Evolutionary conservation across 129 eudicot species (phyloP).

Genomic region (Tagetes patula): DNA sequence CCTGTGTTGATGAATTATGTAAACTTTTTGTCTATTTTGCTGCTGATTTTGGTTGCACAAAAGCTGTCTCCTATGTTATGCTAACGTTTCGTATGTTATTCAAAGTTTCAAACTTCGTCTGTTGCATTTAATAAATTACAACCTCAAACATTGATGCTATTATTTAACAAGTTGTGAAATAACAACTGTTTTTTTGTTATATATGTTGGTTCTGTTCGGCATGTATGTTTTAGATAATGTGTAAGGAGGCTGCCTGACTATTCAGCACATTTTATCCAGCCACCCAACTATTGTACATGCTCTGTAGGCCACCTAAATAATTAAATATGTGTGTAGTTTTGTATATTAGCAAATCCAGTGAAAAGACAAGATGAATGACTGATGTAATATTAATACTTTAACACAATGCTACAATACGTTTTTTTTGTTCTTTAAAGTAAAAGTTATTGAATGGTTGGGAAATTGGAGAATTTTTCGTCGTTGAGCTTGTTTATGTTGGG

Average conservation of each 20-base stretch:
- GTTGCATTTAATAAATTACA: background rate
- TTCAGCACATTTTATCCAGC: background rate
- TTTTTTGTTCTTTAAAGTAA: background rate
- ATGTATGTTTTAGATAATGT: background rate
- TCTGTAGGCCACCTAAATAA: background rate
- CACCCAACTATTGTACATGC: background rate
- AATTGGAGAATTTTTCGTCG: background rate
- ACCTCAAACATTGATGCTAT: background rate
- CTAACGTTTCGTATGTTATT: background rate
- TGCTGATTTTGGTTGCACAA: conserved; percentile 6
- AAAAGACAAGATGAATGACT: background rate
- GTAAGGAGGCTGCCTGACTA: background rate
- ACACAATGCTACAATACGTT: background rate
- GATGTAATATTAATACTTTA: background rate
- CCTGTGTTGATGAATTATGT: background rate
- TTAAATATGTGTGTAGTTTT: background rate
- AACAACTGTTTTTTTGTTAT: background rate
- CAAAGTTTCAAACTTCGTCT: background rate
- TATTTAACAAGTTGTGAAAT: background rate
- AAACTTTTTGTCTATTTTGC: background rate
- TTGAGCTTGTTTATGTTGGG: background rate
- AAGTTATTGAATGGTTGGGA: background rate
- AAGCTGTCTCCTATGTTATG: background rate
- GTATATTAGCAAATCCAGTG: background rate
- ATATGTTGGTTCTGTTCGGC: background rate